Evolutionary conservation across 305 asterid genomes (phyloP), one percentile per base, ranked within the genome.

Genomic region (Fraxinus ornus): DNA sequence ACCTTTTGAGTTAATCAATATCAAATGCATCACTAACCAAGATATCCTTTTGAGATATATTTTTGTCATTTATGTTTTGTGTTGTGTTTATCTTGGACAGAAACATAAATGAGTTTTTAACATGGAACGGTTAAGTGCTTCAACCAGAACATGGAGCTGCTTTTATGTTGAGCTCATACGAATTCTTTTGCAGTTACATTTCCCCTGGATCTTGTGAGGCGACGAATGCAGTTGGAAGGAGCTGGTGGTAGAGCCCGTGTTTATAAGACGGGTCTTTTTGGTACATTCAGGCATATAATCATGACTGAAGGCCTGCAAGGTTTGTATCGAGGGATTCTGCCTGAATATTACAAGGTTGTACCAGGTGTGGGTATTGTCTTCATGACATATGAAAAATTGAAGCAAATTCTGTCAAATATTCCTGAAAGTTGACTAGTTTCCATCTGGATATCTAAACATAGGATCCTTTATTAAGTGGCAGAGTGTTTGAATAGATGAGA

Each of bases 161-260:
- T 77, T 84, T 41, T 39, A 21, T 82, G 35, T 57, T 49, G 33
- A 26, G 1, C 28, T 26, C 78, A 28, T 52, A 17, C 28, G 28
- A 26, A 26, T 78, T 66, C 49, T 79, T 82, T 19, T 91, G 90
- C 96, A 92, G 97, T 90, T 57, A 93, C 91, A 74, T 94, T 90
- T 86, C 97, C 98, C 37, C 81, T 92, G 86, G 98, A 94, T 85
- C 97, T 91, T 24, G 97, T 92, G 89, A 90, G 97, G 87, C 86
- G 97, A 80, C 83, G 98, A 78, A 93, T 91, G 94, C 98, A 94
- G 86, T 86, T 94, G 91, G 97, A 94, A 92, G 98, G 97, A 85
- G 98, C 95, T 3, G 95, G 94, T 72, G 97, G 97, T 41, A 86
- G 93, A 72, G 93, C 93, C 13, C 93, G 84, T 44, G 92, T 93